Conservation (phyloP, 2,329 filamentous ascomycete genomes). For the Cryphonectria carpinicola region DNA sequence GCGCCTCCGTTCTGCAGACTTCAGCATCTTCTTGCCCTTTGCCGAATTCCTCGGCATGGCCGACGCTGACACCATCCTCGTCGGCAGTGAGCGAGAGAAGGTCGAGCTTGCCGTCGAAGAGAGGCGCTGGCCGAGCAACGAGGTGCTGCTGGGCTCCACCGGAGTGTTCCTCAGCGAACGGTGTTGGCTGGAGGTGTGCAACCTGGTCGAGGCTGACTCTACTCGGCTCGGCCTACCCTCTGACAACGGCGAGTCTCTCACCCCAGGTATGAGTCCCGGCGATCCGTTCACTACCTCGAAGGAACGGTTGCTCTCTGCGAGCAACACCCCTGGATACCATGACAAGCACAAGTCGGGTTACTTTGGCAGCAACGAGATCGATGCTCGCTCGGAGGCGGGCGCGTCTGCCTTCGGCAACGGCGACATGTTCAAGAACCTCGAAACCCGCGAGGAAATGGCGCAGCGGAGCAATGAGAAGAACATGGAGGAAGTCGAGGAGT, state of each 20-base stretch:
- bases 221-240: conserved; percentile 59
- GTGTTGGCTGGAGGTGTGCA: conserved; percentile 90
- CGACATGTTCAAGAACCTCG: conserved; percentile 97
- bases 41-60: conserved; percentile 91
- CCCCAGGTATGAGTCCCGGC: conserved; percentile 50
- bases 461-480: conserved; percentile 93
- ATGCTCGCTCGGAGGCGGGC: conserved; percentile 88
- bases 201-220: conserved; percentile 65
- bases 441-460: conserved; percentile 91
- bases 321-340: conserved; percentile 63
- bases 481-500: conserved; percentile 87
- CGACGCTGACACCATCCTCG: conserved; percentile 80
- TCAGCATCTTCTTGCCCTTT: conserved; percentile 93
- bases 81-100: conserved; percentile 92
- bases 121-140: conserved; percentile 89
- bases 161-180: conserved; percentile 95
- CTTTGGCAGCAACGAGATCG: conserved; percentile 73
- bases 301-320: conserved; percentile 59
- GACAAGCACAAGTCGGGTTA: conserved; percentile 81
- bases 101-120: conserved; percentile 89
- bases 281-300: conserved; percentile 66
- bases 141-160: conserved; percentile 87
- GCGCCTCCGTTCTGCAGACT: conserved; percentile 87
- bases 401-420: conserved; percentile 88
- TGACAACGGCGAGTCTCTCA: conserved; percentile 65